Evolutionary conservation across 805 yeast genomes (phyloP), one percentile per base, ranked within the genome.

Genomic region (Tetrapisispora pingtungensis): DNA sequence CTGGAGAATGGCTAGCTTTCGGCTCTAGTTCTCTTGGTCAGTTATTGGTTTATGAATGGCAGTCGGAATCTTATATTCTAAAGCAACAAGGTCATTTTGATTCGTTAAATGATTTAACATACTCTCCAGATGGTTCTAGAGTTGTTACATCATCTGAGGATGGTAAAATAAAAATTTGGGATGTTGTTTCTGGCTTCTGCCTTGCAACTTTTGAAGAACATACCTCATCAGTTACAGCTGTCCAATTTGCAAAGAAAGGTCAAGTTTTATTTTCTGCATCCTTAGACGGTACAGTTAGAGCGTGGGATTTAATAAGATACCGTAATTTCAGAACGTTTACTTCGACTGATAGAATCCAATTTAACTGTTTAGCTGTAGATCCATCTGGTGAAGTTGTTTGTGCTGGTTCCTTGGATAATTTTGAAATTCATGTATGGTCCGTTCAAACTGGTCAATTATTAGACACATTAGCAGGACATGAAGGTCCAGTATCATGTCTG

Each of bases 81-180:
- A 89, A 90, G 60, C 98, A 93, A 61, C 98, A 93, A 65, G 97
- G 97, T 20, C 98, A 93, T 65, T 90, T 85, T 58, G 98, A 93
- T 62, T 72, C 96, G 0, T 77, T 88, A 62, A 90, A 87, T 57
- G 73, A 87, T 14, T 60, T 93, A 37, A 77, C 83, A 30, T 93
- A 93, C 57, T 86, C 97, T 0, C 96, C 97, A 0, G 98, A 93
- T 68, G 98, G 97, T 0, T 76, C 95, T 2, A 74, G 87, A 54
- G 73, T 90, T 4, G 93, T 90, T 4, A 90, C 97, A 1, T 97
- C 95, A 2, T 77, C 96, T 1, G 97, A 90, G 59, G 98, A 93
- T 61, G 98, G 98, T 32, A 89, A 89, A 55, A 84, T 93, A 51
- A 93, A 93, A 63, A 84, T 93, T 14, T 93, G 98, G 98, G 98